Base-by-base conservation (phyloP, 225 moss, liverwort and hornwort genomes). In the Polytrichum commune region DNA sequence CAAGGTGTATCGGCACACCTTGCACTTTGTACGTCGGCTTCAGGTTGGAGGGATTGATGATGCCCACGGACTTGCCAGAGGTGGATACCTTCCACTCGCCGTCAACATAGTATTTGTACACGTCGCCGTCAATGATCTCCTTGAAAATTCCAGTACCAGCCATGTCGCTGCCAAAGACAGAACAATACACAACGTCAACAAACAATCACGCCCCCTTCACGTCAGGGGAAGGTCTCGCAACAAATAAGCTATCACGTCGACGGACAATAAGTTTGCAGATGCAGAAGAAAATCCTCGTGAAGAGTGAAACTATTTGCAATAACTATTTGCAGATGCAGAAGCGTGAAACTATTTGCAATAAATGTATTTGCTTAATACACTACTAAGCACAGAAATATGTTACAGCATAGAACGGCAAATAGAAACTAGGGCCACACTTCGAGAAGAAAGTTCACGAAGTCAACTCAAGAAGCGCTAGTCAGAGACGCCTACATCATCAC, bases 1-100 rank as follows among this genome's bases (percentile, higher is more conserved):
- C 38, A 16, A 46, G 46, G 46, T 46, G 46, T 46, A 13, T 16
- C 3, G 46, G 53, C 68, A 25, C 55, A 90, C 90, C 92, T 86
- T 92, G 92, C n/a, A 92, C 88, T 83, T 91, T 93, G 78, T 87
- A 93, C 64, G 82, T 83, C 53, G 82, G 85, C 72, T 91, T 93
- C 16, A 91, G 77, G 68, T 87, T 93, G 2, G 88, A 79, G 8
- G 93, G 89, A 80, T 93, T 93, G 7, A 93, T 70, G 53, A 93
- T 86, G 24, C 87, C 85, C 4, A 93, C 84, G 19, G 76, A 73
- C 6, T 67, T 82, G 5, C 84, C 86, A n/a, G 91, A 93, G 1
- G 70, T 38, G 9, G 93, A 93, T 7, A 85, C 73, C 74, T 86
- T 88, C 91, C 91, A 91, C 72, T 88, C 91, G 2, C 93, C 93